phyloP scores from a whole-genome alignment of 352 stramenopile species.

The Phytophthora niederhauseri region DNA sequence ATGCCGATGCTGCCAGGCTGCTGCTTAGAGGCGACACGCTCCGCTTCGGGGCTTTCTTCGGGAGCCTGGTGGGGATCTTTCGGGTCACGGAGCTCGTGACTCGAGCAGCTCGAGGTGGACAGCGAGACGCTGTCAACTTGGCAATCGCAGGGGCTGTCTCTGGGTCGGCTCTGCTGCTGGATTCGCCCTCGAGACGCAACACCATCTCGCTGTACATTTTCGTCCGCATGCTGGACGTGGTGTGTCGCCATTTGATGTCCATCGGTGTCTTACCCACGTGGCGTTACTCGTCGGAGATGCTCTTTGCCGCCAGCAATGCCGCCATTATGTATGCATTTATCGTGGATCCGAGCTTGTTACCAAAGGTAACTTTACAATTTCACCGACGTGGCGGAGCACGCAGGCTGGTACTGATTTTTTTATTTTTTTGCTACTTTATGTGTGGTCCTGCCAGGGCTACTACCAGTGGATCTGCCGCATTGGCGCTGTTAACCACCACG shows the following conservation, averaged over 20 bases:
- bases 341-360: conserved; percentile 64
- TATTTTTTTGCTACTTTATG: conserved; percentile 1
- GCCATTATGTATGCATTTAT: conserved; percentile 85
- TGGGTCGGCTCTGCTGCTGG: conserved; percentile 72
- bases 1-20: conserved; percentile 74
- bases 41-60: conserved; percentile 82
- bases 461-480: conserved; percentile 87
- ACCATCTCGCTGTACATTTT: conserved; percentile 89
- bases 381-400: not conserved
- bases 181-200: conserved; percentile 62
- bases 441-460: conserved; percentile 53
- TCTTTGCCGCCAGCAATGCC: conserved; percentile 81
- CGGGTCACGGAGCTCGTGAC: conserved; percentile 62
- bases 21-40: conserved; percentile 72
- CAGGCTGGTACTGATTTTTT: too few relatives aligned
- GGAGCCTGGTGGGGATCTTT: conserved; percentile 75
- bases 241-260: conserved; percentile 71
- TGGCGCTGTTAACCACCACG: conserved; percentile 73
- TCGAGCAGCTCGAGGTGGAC: conserved; percentile 47
- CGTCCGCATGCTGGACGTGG: conserved; percentile 84
- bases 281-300: conserved; percentile 70
- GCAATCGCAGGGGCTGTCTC: conserved; percentile 72
- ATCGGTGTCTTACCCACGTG: conserved; percentile 55
- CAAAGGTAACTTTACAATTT: conserved; percentile 50
- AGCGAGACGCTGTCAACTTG: conserved; percentile 62